phyloP scores from a whole-genome alignment of 2,329 filamentous ascomycete genomes.

The Stenocarpella maydis region DNA sequence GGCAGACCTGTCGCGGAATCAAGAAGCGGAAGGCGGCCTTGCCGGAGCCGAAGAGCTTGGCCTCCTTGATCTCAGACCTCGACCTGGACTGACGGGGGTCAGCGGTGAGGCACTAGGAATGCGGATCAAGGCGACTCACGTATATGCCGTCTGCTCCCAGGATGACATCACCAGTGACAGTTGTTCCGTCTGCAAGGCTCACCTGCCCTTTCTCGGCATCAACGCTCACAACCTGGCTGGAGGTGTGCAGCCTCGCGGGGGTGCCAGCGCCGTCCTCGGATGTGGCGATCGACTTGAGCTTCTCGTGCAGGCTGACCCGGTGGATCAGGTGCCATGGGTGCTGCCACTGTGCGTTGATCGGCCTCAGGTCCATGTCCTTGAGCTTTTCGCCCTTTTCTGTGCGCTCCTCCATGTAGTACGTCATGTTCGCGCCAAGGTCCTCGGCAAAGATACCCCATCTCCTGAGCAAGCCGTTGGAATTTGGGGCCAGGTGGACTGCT shows the following conservation, averaged over 20 bases:
- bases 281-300: conserved; percentile 56
- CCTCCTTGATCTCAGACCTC: conserved; percentile 39
- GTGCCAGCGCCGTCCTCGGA: conserved; percentile 45
- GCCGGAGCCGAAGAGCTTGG: conserved; percentile 53
- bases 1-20: conserved; percentile 48
- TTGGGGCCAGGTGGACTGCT: conserved; percentile 69
- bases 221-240: conserved; percentile 53
- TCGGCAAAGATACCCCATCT: conserved; percentile 50
- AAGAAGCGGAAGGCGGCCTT: conserved; percentile 67
- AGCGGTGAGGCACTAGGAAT: background rate
- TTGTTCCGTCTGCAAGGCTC: conserved; percentile 53
- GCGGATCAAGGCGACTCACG: conserved; percentile 30
- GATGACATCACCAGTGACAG: conserved; percentile 55
- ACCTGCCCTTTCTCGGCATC: conserved; percentile 50
- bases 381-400: conserved; percentile 36
- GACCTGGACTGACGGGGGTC: conserved; percentile 41
- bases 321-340: conserved; percentile 62
- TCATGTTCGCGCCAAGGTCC: conserved; percentile 46
- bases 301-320: conserved; percentile 60
- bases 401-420: conserved; percentile 40
- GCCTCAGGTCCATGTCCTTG: conserved; percentile 45
- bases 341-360: conserved; percentile 56
- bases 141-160: conserved; percentile 64
- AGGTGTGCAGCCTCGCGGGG: conserved; percentile 48
- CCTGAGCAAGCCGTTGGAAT: conserved; percentile 64